Base-by-base conservation (phyloP, 257 asterid species). In the Voacanga thouarsii region DNA sequence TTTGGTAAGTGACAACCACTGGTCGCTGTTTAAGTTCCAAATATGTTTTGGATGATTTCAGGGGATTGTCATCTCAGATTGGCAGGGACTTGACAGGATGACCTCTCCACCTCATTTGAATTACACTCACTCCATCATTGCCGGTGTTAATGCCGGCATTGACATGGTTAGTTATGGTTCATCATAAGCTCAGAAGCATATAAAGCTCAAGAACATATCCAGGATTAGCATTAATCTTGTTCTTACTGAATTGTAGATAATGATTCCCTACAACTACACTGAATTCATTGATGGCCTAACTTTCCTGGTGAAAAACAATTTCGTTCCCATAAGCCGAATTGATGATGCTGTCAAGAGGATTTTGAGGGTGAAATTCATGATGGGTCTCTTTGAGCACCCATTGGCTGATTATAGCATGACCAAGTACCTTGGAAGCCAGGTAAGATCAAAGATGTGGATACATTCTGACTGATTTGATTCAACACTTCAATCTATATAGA, bases 331-430 rank as follows among this genome's bases (percentile, higher is more conserved):
- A 77, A 81, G 83, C 77, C 90, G 96, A 74, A 92, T 90, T 61
- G 86, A 92, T 10, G 97, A 92, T 83, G 96, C 97, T 24, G 97
- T 92, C 75, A 21, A 37, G 21, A 86, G 97, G 83, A 92, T 92
- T 77, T 71, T 89, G 49, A 77, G 92, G 77, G 94, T 92, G 51
- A 92, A 92, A 75, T 92, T 90, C 88, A 68, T 80, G 33, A 88
- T 92, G 88, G 96, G 96, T 11, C 83, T 90, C 6, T 92, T 92
- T 63, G 97, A 92, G 81, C 82, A 86, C 77, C 97, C 97, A 0
- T 53, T 87, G 82, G 88, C 92, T 10, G 92, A 92, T 80, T 84
- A 86, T 82, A 92, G 88, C 88, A 82, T 88, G 97, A 5, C 78
- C 77, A 86, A 90, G 68, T 78, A 90, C 86, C 84, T 92, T 1